Evolutionary conservation across 768 basidiomycete genomes (phyloP).

Genomic region (Filobasidium floriforme): DNA sequence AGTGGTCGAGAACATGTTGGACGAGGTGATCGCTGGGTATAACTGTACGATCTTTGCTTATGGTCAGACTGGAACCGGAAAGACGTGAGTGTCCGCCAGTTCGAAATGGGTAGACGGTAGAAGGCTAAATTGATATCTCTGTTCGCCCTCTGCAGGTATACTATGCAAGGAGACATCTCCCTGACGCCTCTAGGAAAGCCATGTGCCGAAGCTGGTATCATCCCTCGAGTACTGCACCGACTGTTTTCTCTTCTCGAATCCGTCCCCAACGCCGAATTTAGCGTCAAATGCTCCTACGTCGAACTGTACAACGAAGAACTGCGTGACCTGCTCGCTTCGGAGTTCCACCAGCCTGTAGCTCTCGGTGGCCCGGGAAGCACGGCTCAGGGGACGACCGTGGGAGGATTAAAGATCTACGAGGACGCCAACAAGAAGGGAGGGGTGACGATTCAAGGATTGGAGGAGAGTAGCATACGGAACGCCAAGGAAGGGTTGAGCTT

Average conservation of each 20-base stretch:
- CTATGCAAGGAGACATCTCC: constrained; percentile 84
- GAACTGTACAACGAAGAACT: constrained; percentile 98
- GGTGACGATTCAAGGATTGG: constrained; percentile 87
- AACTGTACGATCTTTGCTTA: constrained; percentile 97
- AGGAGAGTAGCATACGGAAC: constrained; percentile 77
- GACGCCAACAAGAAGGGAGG: constrained; percentile 72
- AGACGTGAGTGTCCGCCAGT: constrained; percentile 65
- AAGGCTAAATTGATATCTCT: background rate
- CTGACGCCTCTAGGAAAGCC: constrained; percentile 62
- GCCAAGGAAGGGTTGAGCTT: constrained; percentile 73
- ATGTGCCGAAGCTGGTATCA: constrained; percentile 84
- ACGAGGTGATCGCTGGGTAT: constrained; percentile 89
- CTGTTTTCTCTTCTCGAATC: constrained; percentile 78
- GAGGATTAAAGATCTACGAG: constrained; percentile 81
- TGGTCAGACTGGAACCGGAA: constrained; percentile 96
- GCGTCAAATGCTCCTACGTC: constrained; percentile 86
- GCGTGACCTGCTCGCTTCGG: constrained; percentile 76
- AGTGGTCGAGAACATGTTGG: constrained; percentile 84
- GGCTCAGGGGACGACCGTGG: constrained; percentile 13
- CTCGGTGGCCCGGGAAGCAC: constrained; percentile 13
- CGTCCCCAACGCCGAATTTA: constrained; percentile 65
- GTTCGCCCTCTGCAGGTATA: constrained; percentile 51
- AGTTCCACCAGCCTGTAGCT: constrained; percentile 48
- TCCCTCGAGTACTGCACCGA: constrained; percentile 83
- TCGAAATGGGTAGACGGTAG: background rate